These are phyloP conservation scores for Daldinia decipiens DNA, from an alignment of 495 filamentous ascomycete species.

Conservation along the genomic window DNA sequence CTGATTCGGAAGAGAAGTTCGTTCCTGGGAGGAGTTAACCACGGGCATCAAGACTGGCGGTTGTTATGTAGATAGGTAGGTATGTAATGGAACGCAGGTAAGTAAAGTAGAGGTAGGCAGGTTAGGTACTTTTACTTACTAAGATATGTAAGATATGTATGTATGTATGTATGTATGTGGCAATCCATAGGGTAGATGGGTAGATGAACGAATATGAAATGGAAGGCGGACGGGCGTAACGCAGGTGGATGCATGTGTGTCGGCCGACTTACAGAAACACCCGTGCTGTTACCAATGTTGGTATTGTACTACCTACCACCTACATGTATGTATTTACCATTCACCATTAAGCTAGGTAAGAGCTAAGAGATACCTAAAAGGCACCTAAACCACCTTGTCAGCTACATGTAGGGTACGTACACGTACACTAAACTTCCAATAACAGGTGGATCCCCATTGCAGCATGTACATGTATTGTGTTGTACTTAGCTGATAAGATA, in stretches of 20 bases:
- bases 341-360: neutral
- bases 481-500: constrained; percentile 35
- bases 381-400: neutral
- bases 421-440: neutral
- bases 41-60: neutral
- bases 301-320: no score
- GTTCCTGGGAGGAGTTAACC: constrained; percentile 1
- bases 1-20: constrained; percentile 14
- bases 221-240: constrained; percentile 10
- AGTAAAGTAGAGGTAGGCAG: constrained; percentile 6
- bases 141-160: constrained; percentile 16
- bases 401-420: neutral
- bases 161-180: constrained; percentile 29
- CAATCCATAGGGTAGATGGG: constrained; percentile 28
- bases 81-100: constrained; percentile 6
- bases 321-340: no score
- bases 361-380: neutral
- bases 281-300: neutral
- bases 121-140: constrained; percentile 7
- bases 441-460: constrained; percentile 12
- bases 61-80: no score
- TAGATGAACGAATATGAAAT: constrained; percentile 21
- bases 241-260: neutral
- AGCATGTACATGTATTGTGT: constrained; percentile 12
- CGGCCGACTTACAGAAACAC: neutral